Base-by-base conservation (phyloP, 176 grass and related monocot species). In the Puccinellia tenuiflora region DNA sequence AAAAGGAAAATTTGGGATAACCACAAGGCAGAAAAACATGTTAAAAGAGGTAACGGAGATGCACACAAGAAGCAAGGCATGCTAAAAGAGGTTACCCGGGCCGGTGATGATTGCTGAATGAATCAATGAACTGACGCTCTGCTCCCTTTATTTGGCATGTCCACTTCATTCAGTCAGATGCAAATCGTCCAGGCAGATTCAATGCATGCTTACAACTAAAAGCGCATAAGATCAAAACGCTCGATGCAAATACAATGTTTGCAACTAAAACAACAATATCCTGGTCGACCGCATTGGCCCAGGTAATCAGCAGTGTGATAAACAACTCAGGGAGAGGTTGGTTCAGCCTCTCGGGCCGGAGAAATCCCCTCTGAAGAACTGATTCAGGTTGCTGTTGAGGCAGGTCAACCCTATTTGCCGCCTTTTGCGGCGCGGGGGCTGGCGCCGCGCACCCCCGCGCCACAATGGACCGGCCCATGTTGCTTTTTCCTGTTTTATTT, bases 221-320 rank as follows among this genome's bases (percentile, higher is more conserved):
- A 79, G 37, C 75, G 43, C 75, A 56, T 88, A 45, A 34, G 46
- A 30, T 20, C 1, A 61, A 12, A 78, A 73, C 75, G 28, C 31
- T 17, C 9, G 20, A 25, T 13, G 67, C 86, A 84, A 66, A 87
- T 82, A n/a, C 85, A 87, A 77, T 82, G 72, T 46, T 39, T 12
- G 3, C 21, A 1, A 3, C 72, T 22, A 47, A 82, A 82, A 84
- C 64, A 84, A 84, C 20, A 71, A 67, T 88, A 88, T 88, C 76
- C n/a, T 64, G 79, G 75, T 84, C 81, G 45, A 88, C 25, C 39
- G 42, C 54, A 55, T 74, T 74, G 59, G 21, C 70, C 26, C 34
- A 53, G 20, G 16, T 71, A 70, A 79, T 75, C n/a, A n/a, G n/a
- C n/a, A 67, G 83, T 63, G 35, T 14, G 16, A 20, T 38, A 11